phyloP scores from a whole-genome alignment of 2,329 filamentous ascomycete species.

The Arachnomyces sp. region DNA sequence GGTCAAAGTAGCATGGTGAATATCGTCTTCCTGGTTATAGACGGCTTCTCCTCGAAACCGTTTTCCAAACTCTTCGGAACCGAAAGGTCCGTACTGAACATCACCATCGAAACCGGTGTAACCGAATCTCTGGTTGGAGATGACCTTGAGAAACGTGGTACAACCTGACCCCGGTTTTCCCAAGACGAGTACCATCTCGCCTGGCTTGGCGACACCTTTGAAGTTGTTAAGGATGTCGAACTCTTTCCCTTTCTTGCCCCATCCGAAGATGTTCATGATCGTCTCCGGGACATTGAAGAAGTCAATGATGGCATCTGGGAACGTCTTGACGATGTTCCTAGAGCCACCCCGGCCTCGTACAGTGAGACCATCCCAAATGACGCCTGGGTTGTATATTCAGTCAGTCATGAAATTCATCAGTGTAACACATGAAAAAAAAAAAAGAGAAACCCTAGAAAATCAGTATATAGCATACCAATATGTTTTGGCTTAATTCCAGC shows the following conservation, averaged over 20 bases:
- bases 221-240: constrained; percentile 63
- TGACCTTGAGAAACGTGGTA: constrained; percentile 60
- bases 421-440: constrained; percentile 1
- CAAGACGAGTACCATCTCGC: constrained; percentile 81
- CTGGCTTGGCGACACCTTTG: constrained; percentile 57
- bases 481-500: constrained; percentile 75
- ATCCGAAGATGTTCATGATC: constrained; percentile 53
- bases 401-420: neutral
- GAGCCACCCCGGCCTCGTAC: constrained; percentile 67
- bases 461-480: constrained; percentile 41
- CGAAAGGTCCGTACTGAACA: constrained; percentile 68
- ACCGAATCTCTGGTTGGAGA: constrained; percentile 57
- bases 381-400: constrained; percentile 35
- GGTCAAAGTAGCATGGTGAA: constrained; percentile 76
- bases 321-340: constrained; percentile 64
- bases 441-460: neutral
- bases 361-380: constrained; percentile 68
- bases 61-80: constrained; percentile 58
- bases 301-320: constrained; percentile 63
- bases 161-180: constrained; percentile 68
- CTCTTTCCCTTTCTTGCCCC: constrained; percentile 60
- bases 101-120: constrained; percentile 60
- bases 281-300: constrained; percentile 70
- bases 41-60: constrained; percentile 72
- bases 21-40: constrained; percentile 80